Base-by-base conservation (phyloP, 2,329 filamentous ascomycete species). In the Nannizziopsis arthrosporioides region DNA sequence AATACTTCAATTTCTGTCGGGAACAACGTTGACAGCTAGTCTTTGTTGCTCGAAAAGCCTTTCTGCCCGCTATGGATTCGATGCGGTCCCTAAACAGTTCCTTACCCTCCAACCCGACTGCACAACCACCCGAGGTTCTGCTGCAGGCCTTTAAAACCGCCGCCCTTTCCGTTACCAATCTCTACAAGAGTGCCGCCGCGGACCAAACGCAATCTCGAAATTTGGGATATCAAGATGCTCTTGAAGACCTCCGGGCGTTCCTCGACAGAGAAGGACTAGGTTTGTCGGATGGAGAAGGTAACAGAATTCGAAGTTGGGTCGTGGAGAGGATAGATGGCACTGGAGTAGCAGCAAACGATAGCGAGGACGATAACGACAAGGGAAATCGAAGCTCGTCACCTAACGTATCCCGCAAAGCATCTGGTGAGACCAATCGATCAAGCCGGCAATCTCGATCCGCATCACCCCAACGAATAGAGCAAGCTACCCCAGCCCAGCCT, bases 121-220 rank as follows among this genome's bases (percentile, higher is more conserved):
- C 54, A 32, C 68, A 70, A 50, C 70, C 70, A 38, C 66, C 70
- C 2, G 71, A 73, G 57, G 65, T 72, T 61, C 79, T 95, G 42
- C 79, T 95, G 50, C 82, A 90, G 57, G 82, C 86, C 50, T 98
- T 98, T 75, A 92, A 88, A 66, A 81, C 84, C 12, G 92, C 92
- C 31, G 92, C 92, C 15, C 75, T 95, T 31, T 94, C 88, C 5
- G 89, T 96, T 48, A 96, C 92, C 42, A 94, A 93, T 61, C 80
- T 98, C 11, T 96, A 96, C 72, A 95, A 94, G 68, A 89, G 82
- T 35, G 90, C 90, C 2, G 83, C 85, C 10, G 74, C 80, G 30
- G 84, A 85, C 42, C 82, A 92, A 63, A 75, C 82, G 43, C 81
- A 82, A 59, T 81, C 87, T 41, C 80, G 85, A 43, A 70, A 78